Evolutionary conservation across 2,329 filamentous ascomycete genomes (phyloP).

Genomic region (Alternaria dauci): DNA sequence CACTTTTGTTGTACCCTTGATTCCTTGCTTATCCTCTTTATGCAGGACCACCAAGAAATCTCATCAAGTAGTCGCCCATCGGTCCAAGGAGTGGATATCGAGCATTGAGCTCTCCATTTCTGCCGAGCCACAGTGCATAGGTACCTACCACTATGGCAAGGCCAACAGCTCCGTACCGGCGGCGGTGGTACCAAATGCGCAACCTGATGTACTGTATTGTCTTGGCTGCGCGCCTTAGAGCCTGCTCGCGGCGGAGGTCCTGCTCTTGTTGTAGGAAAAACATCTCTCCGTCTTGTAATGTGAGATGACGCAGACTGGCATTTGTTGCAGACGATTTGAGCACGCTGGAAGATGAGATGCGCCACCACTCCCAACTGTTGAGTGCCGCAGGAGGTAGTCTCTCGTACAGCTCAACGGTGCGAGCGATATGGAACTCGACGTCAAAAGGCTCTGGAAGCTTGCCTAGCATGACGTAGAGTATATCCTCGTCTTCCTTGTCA

Average conservation of each 20-base stretch:
- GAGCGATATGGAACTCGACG: conserved; percentile 77
- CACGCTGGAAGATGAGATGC: conserved; percentile 78
- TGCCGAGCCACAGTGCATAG: conserved; percentile 48
- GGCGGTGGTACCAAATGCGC: conserved; percentile 70
- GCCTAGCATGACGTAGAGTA: conserved; percentile 87
- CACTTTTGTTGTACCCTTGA: conserved; percentile 9
- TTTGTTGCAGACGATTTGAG: conserved; percentile 79
- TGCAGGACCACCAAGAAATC: conserved; percentile 18
- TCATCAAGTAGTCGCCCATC: conserved; percentile 28
- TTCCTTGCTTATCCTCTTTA: background rate
- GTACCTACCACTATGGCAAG: conserved; percentile 58
- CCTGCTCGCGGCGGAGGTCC: conserved; percentile 74
- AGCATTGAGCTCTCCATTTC: conserved; percentile 18
- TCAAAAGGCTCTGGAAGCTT: conserved; percentile 85
- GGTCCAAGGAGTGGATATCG: conserved; percentile 24
- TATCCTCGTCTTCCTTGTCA: conserved; percentile 77
- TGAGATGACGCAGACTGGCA: conserved; percentile 62
- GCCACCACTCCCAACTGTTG: conserved; percentile 69
- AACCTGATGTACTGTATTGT: conserved; percentile 46
- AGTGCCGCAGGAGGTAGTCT: conserved; percentile 76
- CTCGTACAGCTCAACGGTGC: conserved; percentile 70
- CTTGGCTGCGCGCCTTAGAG: conserved; percentile 47
- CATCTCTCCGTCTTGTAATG: conserved; percentile 69
- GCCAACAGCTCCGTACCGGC: conserved; percentile 65
- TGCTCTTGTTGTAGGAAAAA: conserved; percentile 76